Conservation (phyloP, 2,329 filamentous ascomycete genomes). For the Capronia coronata region DNA sequence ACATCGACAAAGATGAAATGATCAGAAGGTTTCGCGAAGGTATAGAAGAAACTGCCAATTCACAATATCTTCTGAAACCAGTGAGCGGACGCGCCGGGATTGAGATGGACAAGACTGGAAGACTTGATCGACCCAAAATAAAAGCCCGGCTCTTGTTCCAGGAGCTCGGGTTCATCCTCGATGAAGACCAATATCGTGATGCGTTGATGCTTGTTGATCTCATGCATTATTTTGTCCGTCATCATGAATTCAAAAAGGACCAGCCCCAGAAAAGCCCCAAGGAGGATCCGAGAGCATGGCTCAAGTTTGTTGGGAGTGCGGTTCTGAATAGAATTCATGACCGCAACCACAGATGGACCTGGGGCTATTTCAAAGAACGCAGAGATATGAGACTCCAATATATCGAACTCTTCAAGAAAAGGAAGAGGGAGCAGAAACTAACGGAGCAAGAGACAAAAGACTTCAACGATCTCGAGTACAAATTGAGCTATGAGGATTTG, state of each 20-base stretch:
- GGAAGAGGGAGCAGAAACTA: conserved; percentile 65
- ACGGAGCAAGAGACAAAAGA: conserved; percentile 64
- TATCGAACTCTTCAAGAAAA: conserved; percentile 94
- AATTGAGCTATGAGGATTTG: conserved; percentile 87
- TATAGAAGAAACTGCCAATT: conserved; percentile 68
- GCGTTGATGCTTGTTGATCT: conserved; percentile 96
- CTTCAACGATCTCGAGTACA: conserved; percentile 71
- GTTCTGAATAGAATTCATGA: conserved; percentile 93
- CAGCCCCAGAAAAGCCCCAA: conserved; percentile 80
- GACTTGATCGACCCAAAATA: conserved; percentile 70
- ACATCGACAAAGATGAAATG: conserved; percentile 67
- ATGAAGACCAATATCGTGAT: conserved; percentile 96
- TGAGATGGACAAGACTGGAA: conserved; percentile 88
- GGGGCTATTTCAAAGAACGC: conserved; percentile 89
- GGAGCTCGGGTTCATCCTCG: conserved; percentile 94
- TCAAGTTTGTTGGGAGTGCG: conserved; percentile 82
- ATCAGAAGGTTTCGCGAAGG: conserved; percentile 69
- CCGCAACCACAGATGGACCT: conserved; percentile 85
- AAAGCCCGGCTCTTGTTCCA: conserved; percentile 91
- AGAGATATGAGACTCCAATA: conserved; percentile 83
- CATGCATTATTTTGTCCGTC: conserved; percentile 96
- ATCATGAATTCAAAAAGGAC: conserved; percentile 92
- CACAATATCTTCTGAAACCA: conserved; percentile 93
- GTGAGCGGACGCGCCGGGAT: conserved; percentile 93
- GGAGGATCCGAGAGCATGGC: conserved; percentile 87